Conservation (phyloP, 371 early-diverging fungal genomes). For the Fennellomyces sp. region DNA sequence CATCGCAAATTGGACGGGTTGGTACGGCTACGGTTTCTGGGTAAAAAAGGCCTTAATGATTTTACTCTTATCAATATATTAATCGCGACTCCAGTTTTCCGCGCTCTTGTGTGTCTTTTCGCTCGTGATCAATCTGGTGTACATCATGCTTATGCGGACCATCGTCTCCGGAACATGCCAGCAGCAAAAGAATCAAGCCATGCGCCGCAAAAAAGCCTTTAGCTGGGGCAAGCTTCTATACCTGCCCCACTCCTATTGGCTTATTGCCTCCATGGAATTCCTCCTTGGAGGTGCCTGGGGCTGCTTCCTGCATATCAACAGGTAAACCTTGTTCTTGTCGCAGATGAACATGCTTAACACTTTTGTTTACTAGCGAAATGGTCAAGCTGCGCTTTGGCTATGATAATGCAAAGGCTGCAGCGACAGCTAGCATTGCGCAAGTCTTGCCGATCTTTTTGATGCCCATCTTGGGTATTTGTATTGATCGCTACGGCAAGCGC, state of each 20-base stretch:
- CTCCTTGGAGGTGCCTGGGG: constrained; percentile 68
- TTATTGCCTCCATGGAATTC: constrained; percentile 57
- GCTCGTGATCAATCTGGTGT: constrained; percentile 60
- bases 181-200: constrained; percentile 21
- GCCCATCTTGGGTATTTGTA: constrained; percentile 64
- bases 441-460: constrained; percentile 66
- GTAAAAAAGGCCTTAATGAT: constrained; percentile 22
- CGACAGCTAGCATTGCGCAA: constrained; percentile 65
- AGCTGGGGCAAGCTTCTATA: constrained; percentile 50
- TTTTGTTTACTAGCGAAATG: constrained; percentile 57
- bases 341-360: too few relatives aligned
- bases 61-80: not conserved
- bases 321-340: too few relatives aligned
- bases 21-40: constrained; percentile 72
- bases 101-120: constrained; percentile 63
- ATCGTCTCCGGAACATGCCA: constrained; percentile 10
- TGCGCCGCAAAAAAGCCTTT: constrained; percentile 54
- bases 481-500: constrained; percentile 62
- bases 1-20: constrained; percentile 54
- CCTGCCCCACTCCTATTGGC: constrained; percentile 64
- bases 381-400: constrained; percentile 59
- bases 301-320: constrained; percentile 68
- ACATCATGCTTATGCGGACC: constrained; percentile 45
- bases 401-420: constrained; percentile 56
- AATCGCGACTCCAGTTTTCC: constrained; percentile 40